A percentile compares a stretch with the other conserved stretches of the same genome.
Evolutionary conservation across 257 asterid genomes (phyloP).

Genomic region (Voacanga thouarsii): DNA sequence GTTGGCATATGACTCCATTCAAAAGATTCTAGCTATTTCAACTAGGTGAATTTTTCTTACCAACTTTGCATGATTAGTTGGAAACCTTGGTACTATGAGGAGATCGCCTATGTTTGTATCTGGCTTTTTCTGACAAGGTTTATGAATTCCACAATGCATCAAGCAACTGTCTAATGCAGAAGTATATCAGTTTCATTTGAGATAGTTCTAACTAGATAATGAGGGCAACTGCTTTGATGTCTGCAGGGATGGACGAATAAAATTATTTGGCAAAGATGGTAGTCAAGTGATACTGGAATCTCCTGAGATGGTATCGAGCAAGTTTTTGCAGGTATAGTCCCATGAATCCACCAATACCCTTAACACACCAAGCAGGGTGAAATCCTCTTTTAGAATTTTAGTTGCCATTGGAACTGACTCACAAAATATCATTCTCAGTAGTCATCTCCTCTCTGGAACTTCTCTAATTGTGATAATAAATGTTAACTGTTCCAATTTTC

Average conservation of each 20-base stretch:
- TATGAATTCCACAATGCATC: background rate
- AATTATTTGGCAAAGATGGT: conserved; percentile 75
- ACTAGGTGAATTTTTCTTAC: conserved; percentile 48
- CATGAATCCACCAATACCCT: background rate
- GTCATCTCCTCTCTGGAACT: background rate
- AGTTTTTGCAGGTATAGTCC: conserved; percentile 57
- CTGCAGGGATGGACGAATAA: conserved; percentile 80
- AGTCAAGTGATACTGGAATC: conserved; percentile 72
- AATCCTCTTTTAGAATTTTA: background rate
- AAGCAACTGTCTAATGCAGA: background rate
- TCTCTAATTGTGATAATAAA: conserved; percentile 13
- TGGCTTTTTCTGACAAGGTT: background rate
- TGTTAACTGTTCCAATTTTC: background rate
- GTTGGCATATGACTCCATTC: conserved; percentile 56
- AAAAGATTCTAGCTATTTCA: conserved; percentile 73
- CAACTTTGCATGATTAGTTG: background rate
- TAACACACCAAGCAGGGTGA: background rate
- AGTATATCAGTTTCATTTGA: background rate
- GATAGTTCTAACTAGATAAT: background rate
- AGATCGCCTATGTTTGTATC: background rate
- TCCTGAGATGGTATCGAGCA: conserved; percentile 55
- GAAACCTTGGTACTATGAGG: background rate
- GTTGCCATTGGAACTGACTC: background rate
- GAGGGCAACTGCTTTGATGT: background rate
- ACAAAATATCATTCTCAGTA: background rate